Evolutionary conservation across 2,329 filamentous ascomycete genomes (phyloP), one percentile per base, ranked within the genome.

Genomic region (Madurella fahalii): DNA sequence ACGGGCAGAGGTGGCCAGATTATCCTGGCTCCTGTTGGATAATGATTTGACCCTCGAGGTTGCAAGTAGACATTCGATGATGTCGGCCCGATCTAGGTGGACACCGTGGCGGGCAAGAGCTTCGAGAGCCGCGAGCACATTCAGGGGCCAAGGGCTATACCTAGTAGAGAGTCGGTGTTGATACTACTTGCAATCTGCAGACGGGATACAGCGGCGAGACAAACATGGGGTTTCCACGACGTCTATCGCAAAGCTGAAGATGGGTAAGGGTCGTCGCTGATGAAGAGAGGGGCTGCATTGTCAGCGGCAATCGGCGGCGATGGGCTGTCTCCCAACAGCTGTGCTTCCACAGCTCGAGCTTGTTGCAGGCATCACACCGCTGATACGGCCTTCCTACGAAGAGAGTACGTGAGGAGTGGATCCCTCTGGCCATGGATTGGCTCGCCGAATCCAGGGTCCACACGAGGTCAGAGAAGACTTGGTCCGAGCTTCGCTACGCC

Each of bases 21-120:
- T n/a, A n/a, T n/a, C n/a, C n/a, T n/a, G n/a, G n/a, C n/a, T n/a
- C n/a, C n/a, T n/a, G n/a, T n/a, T n/a, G n/a, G n/a, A n/a, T n/a
- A n/a, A n/a, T n/a, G n/a, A n/a, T 40, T 48, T 48, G 46, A 25
- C 31, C 39, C 46, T 48, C 5, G 46, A 48, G 18, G 46, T 32
- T 20, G 46, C 46, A 17, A 48, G n/a, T 40, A 48, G 46, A 40
- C 31, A 48, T 34, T 48, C 12, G 46, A 48, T 16, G 46, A 48
- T 48, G 31, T 48, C 46, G 46, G 20, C 34, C 17, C 46, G 46
- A 40, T 40, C n/a, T 39, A 16, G 46, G 20, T 17, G 46, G 46
- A 48, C 31, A 40, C 46, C 46, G 11, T 32, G 46, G n/a, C 5
- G 31, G 9, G 40, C 34, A 16, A 40, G 46, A 20, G 31, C 32